Percentiles rank a stretch among this genome's conserved stretches.
Conservation (phyloP, 306 rosid species). For the Myrica gale region DNA sequence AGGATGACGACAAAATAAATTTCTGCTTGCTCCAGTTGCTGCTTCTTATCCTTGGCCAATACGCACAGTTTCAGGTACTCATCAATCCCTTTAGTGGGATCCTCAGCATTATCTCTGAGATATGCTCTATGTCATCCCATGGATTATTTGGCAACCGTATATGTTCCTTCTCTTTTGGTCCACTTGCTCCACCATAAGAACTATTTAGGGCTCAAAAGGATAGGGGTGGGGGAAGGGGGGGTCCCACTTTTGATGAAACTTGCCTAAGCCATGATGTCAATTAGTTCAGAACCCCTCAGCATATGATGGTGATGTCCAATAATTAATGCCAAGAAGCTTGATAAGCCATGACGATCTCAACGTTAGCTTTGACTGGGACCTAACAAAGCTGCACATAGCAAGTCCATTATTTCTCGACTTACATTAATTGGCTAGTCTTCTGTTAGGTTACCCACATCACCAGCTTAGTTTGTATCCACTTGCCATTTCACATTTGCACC, state of each 20-base stretch:
- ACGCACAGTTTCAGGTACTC: not conserved
- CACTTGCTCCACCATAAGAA: slow-evolving; percentile 6
- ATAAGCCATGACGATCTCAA: too few relatives aligned
- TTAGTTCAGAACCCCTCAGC: not conserved
- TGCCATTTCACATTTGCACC: not conserved
- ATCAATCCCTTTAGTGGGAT: slow-evolving; percentile 19
- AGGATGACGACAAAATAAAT: not conserved
- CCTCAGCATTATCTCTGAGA: slow-evolving; percentile 19
- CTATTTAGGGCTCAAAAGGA: not conserved
- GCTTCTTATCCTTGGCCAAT: not conserved
- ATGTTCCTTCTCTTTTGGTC: slow-evolving; percentile 13
- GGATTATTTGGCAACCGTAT: slow-evolving; percentile 8
- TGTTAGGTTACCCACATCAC: slow-evolving; percentile 4
- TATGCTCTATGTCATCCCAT: slow-evolving; percentile 11
- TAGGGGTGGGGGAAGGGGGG: not conserved
- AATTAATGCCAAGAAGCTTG: not conserved
- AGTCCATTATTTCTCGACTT: not conserved
- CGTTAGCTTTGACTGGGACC: too few relatives aligned
- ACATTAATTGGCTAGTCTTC: not conserved
- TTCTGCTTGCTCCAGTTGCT: not conserved
- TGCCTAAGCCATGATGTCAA: slow-evolving; percentile 14
- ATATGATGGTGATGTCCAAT: not conserved
- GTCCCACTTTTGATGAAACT: slow-evolving; percentile 11
- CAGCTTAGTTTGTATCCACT: not conserved
- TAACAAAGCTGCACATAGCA: not conserved